A percentile compares a stretch with the other conserved stretches of the same genome.
phyloP scores from a whole-genome alignment of 2,329 filamentous ascomycete species.

The Corynespora cassiicola region DNA sequence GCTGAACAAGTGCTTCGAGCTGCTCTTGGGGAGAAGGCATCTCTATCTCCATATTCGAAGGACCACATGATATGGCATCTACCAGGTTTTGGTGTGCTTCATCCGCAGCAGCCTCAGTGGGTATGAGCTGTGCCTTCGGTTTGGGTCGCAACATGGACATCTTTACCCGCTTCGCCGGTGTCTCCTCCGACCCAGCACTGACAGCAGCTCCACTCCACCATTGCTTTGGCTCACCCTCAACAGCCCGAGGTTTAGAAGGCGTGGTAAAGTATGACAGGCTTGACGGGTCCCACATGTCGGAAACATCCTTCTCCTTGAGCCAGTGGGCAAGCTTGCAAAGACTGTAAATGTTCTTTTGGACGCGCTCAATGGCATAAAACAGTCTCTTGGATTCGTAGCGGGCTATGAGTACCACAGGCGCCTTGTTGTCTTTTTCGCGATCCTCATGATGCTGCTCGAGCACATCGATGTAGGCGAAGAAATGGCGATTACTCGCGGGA shows the following conservation, averaged over 20 bases:
- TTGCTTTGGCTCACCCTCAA: slow-evolving; percentile 10
- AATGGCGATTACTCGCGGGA: slow-evolving; percentile 37
- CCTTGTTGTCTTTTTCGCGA: slow-evolving; percentile 4
- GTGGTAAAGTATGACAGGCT: slow-evolving; percentile 60
- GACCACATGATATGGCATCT: too few species aligned
- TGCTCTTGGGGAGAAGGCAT: slow-evolving; percentile 41
- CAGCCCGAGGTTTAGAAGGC: slow-evolving; percentile 54
- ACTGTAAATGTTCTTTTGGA: slow-evolving; percentile 67
- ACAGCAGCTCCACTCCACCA: slow-evolving; percentile 44
- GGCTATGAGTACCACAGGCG: slow-evolving; percentile 41
- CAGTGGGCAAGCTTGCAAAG: slow-evolving; percentile 72
- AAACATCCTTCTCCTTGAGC: slow-evolving; percentile 66
- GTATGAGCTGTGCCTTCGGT: slow-evolving; percentile 5
- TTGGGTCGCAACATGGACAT: slow-evolving; percentile 39
- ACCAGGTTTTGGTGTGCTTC: not conserved
- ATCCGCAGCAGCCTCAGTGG: not conserved
- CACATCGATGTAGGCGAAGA: slow-evolving; percentile 39
- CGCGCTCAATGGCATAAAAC: slow-evolving; percentile 80
- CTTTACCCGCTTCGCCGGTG: slow-evolving; percentile 27
- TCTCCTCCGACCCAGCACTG: slow-evolving; percentile 18
- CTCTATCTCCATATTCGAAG: too few species aligned
- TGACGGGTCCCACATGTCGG: slow-evolving; percentile 31
- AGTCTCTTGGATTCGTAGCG: slow-evolving; percentile 62
- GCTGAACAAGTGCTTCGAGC: slow-evolving; percentile 58
- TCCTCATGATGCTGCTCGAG: slow-evolving; percentile 31